phyloP scores from a whole-genome alignment of 768 basidiomycete genomes.

The Clitopilus passeckerianus region DNA sequence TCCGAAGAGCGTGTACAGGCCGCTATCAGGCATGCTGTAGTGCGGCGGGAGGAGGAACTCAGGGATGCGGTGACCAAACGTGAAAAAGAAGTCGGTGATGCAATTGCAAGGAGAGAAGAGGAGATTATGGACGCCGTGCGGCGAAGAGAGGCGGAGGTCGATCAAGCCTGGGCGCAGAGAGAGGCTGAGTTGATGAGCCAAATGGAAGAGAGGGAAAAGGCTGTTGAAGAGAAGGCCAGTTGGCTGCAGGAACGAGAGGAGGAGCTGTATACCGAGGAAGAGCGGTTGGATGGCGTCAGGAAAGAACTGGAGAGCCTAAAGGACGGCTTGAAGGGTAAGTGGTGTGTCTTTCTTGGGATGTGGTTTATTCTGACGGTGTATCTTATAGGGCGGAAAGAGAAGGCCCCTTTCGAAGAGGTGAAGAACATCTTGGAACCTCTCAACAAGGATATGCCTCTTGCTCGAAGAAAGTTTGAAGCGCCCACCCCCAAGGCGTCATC shows the following conservation, averaged over 20 bases:
- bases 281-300: slow-evolving; percentile 38
- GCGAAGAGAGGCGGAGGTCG: slow-evolving; percentile 57
- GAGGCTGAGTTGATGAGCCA: slow-evolving; percentile 50
- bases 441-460: slow-evolving; percentile 20
- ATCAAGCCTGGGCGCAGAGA: slow-evolving; percentile 49
- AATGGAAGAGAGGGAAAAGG: slow-evolving; percentile 38
- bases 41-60: slow-evolving; percentile 64
- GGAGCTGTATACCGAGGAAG: slow-evolving; percentile 49
- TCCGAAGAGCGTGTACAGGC: slow-evolving; percentile 35
- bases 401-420: slow-evolving; percentile 69
- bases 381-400: slow-evolving; percentile 39
- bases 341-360: slow-evolving; percentile 21
- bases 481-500: slow-evolving; percentile 22
- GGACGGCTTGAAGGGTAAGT: slow-evolving; percentile 43
- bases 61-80: slow-evolving; percentile 58
- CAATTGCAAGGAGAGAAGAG: slow-evolving; percentile 63
- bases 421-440: slow-evolving; percentile 62
- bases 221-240: slow-evolving; percentile 45
- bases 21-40: slow-evolving; percentile 53
- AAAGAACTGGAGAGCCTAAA: slow-evolving; percentile 45
- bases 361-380: neutral
- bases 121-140: slow-evolving; percentile 69
- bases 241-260: slow-evolving; percentile 48
- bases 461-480: slow-evolving; percentile 16
- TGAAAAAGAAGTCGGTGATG: slow-evolving; percentile 64